Base-by-base conservation (phyloP, 441 rosid genomes). In the Capsella rubella region DNA sequence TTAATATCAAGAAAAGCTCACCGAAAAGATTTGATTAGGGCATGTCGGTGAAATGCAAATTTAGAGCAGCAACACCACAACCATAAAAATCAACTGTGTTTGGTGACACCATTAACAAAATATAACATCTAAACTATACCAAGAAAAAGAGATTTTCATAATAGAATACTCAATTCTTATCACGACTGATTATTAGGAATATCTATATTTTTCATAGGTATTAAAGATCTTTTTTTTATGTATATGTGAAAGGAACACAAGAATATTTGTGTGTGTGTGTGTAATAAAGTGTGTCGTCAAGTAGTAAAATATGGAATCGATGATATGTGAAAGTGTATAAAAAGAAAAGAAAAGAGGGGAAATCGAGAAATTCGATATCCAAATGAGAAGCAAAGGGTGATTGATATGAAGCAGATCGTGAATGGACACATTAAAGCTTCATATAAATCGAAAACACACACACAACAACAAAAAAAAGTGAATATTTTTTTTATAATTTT, bases 381-480 rank as follows among this genome's bases (percentile, higher is more conserved):
- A 66, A 83, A 86, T 83, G 80, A 79, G 81, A 89, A 85, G 93
- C 87, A 84, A 89, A 76, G 84, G 69, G 82, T 74, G 75, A 72
- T 67, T 59, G 25, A 21, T 21, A 21, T 21, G 72, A 66, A 51
- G 54, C 15, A 0, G 79, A 69, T 76, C 75, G 71, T 69, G 79
- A 76, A 76, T 76, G 27, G 75, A 70, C 79, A 76, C 59, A 70
- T 56, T 76, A 77, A 77, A 77, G 77, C 69, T 60, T 34, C 34
- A 32, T 39, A 42, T 39, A 40, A 65, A 51, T 15, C 15, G 13
- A 15, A 29, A 61, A 15, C 1, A 40, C 28, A 40, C 28, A 61
- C 6, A 1, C 28, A 28, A 46, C 8, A 27, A 64, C 4, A 12
- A 3, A 59, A 65, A 65, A 52, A 2, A 7, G 32, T 68, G 14